phyloP scores from a whole-genome alignment of 305 asterid species.

The Rubia tinctorum region DNA sequence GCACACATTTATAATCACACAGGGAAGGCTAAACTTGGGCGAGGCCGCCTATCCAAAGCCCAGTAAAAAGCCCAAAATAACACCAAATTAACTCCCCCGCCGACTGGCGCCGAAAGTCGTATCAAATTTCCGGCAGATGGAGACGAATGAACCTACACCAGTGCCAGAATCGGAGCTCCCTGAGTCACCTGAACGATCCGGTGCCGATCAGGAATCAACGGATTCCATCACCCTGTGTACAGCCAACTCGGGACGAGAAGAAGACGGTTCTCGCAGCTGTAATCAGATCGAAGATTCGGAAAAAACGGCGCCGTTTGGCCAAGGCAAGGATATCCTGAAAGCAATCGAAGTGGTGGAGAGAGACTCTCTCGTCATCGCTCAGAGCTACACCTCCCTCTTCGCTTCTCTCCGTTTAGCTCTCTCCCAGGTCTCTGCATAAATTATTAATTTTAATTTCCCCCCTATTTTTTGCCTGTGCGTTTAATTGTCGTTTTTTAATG shows the following conservation, averaged over 20 bases:
- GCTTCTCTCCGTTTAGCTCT: conserved; percentile 71
- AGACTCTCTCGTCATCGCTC: conserved; percentile 79
- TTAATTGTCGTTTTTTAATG: neutral
- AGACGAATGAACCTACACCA: neutral
- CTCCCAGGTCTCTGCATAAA: conserved; percentile 48
- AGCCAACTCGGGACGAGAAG: neutral
- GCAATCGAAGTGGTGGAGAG: conserved; percentile 78
- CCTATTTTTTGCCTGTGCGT: neutral
- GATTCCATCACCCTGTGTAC: neutral
- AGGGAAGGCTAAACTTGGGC: too few species aligned
- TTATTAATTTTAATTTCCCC: neutral
- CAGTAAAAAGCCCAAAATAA: neutral
- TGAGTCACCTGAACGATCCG: neutral
- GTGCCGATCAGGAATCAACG: neutral
- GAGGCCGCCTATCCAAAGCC: neutral
- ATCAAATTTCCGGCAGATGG: conserved; percentile 14
- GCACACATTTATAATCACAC: too few species aligned
- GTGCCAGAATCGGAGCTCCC: conserved; percentile 7
- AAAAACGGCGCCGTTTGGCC: conserved; percentile 3
- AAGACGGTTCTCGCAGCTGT: neutral
- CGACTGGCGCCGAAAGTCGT: neutral
- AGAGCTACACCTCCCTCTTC: conserved; percentile 74
- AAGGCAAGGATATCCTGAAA: conserved; percentile 58
- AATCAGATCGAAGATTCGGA: neutral
- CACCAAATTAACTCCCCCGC: neutral